phyloP scores from a whole-genome alignment of 495 filamentous ascomycete species.

The Penicillium paradoxum region DNA sequence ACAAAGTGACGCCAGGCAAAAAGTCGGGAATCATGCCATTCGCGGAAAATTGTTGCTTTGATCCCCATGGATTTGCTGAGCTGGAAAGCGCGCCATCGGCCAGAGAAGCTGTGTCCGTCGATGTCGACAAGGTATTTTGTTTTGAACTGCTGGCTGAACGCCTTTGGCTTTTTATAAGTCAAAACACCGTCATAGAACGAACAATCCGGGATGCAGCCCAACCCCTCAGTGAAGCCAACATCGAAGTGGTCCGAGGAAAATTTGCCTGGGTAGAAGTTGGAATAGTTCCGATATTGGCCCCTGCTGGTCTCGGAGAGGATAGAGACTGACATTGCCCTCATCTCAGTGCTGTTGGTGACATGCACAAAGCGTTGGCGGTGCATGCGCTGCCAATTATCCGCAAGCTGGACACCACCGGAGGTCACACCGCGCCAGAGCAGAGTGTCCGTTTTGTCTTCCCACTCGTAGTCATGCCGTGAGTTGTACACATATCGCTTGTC shows the following conservation, averaged over 20 bases:
- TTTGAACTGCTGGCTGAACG: conserved; percentile 50
- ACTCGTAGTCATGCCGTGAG: conserved; percentile 30
- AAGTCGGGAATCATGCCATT: conserved; percentile 70
- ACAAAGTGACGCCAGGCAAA: conserved; percentile 71
- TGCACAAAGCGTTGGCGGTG: conserved; percentile 49
- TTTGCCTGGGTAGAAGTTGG: conserved; percentile 23
- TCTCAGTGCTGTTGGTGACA: conserved; percentile 55
- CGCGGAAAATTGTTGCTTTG: conserved; percentile 69
- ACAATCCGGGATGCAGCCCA: conserved; percentile 40
- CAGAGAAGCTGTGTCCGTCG: conserved; percentile 69
- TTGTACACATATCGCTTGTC: conserved; percentile 62
- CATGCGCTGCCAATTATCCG: conserved; percentile 30
- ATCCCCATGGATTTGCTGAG: conserved; percentile 59
- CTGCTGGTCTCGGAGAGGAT: conserved; percentile 23
- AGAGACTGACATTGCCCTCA: conserved; percentile 28
- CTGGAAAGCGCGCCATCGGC: conserved; percentile 65
- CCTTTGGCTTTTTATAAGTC: conserved; percentile 23
- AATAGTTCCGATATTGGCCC: conserved; percentile 14
- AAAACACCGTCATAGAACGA: conserved; percentile 33
- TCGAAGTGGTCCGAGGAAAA: conserved; percentile 37
- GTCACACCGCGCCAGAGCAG: conserved; percentile 50
- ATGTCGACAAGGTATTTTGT: conserved; percentile 62
- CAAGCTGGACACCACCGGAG: conserved; percentile 38
- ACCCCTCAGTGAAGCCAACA: conserved; percentile 38
- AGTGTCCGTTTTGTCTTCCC: conserved; percentile 35